A percentile compares a stretch with the other conserved stretches of the same genome.
Evolutionary conservation across 1,139 yeast species (phyloP).

Genomic region (Hansenula sp.): DNA sequence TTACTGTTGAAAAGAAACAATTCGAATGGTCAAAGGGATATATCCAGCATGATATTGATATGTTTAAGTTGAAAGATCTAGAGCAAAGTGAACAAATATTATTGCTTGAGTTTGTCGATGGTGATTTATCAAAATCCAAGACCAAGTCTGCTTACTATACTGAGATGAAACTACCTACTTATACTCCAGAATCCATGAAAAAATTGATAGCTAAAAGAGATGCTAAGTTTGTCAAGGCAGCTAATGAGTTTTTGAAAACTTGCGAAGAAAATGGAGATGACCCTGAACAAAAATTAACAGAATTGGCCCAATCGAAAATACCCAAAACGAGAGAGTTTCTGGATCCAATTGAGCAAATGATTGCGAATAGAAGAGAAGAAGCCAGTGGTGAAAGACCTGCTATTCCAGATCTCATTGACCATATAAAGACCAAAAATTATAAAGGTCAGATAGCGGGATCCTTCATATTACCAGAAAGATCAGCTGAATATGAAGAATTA

Average conservation of each 20-base stretch:
- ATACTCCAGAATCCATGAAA: conserved; percentile 46
- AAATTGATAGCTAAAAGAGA: conserved; percentile 58
- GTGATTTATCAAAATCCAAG: conserved; percentile 41
- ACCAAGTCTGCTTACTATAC: conserved; percentile 28
- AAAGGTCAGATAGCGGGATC: conserved; percentile 54
- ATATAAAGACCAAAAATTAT: conserved; percentile 49
- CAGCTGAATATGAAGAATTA: conserved; percentile 41
- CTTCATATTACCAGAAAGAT: conserved; percentile 36
- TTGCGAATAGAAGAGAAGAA: conserved; percentile 23
- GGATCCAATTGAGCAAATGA: conserved; percentile 49
- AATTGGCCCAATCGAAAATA: conserved; percentile 30
- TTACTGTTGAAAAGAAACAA: conserved; percentile 45
- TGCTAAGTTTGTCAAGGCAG: conserved; percentile 42
- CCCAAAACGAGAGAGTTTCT: conserved; percentile 46
- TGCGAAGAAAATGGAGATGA: conserved; percentile 30
- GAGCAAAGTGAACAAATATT: conserved; percentile 44
- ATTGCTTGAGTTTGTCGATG: conserved; percentile 77
- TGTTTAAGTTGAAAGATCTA: conserved; percentile 39
- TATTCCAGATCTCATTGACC: conserved; percentile 41
- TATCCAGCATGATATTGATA: conserved; percentile 43
- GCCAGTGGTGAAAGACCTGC: conserved; percentile 28
- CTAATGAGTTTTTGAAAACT: conserved; percentile 35
- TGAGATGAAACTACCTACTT: conserved; percentile 38
- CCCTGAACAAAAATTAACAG: conserved; percentile 34
- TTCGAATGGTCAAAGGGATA: conserved; percentile 40